Conservation (phyloP, 163 green algal genomes). For the Chlamydomonas reinhardtii region DNA sequence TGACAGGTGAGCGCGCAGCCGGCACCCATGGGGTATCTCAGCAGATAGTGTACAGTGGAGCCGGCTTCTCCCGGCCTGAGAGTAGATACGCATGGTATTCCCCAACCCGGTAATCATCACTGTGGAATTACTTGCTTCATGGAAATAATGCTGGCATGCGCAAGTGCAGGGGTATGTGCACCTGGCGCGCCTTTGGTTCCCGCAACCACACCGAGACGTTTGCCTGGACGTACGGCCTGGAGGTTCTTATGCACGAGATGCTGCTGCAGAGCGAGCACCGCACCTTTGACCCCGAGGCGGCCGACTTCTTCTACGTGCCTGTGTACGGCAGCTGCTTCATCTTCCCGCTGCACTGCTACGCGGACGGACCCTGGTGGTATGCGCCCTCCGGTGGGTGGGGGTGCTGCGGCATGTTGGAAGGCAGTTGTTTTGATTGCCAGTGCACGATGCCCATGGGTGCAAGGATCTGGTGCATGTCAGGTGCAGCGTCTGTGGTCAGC, state of each 20-base stretch:
- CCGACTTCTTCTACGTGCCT: conserved; percentile 84
- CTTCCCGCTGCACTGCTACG: conserved; percentile 56
- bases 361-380: conserved; percentile 43
- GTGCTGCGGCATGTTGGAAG: neutral
- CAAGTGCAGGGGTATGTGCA: conserved; percentile 35
- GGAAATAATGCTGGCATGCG: neutral
- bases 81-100: too few relatives aligned
- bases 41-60: too few relatives aligned
- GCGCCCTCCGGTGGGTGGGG: conserved; percentile 11
- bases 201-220: conserved; percentile 41
- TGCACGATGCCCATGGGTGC: too few relatives aligned
- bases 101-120: neutral
- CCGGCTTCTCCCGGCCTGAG: too few relatives aligned
- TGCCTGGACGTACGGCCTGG: conserved; percentile 58
- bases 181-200: conserved; percentile 27
- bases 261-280: conserved; percentile 78
- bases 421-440: too few relatives aligned
- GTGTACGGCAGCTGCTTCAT: conserved; percentile 75
- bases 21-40: too few relatives aligned
- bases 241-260: conserved; percentile 77
- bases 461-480: too few relatives aligned
- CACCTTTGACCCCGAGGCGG: conserved; percentile 74
- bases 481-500: too few relatives aligned
- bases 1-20: conserved; percentile 1
- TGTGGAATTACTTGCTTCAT: neutral